Evolutionary conservation across 495 filamentous ascomycete genomes (phyloP).

Genomic region (Annulohypoxylon maeteangense): DNA sequence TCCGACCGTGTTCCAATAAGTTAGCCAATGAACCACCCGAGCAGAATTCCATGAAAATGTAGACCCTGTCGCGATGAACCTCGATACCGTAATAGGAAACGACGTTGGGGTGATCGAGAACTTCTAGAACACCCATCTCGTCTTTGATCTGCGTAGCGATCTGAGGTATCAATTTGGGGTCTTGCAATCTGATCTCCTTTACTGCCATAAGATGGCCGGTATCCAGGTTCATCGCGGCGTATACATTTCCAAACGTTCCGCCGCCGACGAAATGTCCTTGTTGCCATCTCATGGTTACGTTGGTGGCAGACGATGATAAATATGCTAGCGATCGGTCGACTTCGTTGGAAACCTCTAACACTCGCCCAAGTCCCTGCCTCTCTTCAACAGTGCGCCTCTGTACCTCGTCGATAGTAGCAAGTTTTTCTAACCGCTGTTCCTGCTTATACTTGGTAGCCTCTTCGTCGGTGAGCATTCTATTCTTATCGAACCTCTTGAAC

Average conservation of each 20-base stretch:
- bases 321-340: slow-evolving; percentile 94
- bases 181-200: slow-evolving; percentile 96
- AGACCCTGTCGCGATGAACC: slow-evolving; percentile 97
- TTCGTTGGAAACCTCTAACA: slow-evolving; percentile 93
- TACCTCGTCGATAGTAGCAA: slow-evolving; percentile 78
- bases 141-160: slow-evolving; percentile 94
- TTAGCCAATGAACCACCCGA: slow-evolving; percentile 92
- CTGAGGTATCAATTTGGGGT: slow-evolving; percentile 93
- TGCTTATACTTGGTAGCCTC: slow-evolving; percentile 79
- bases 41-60: slow-evolving; percentile 99
- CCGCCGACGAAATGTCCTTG: slow-evolving; percentile 97
- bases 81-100: slow-evolving; percentile 98
- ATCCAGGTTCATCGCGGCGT: slow-evolving; percentile 96
- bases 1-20: slow-evolving; percentile 91
- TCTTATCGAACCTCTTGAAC: slow-evolving; percentile 77
- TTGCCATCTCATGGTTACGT: slow-evolving; percentile 95
- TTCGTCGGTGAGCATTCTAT: slow-evolving; percentile 82
- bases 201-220: slow-evolving; percentile 97
- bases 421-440: slow-evolving; percentile 74
- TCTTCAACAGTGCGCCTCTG: slow-evolving; percentile 86
- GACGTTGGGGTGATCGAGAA: slow-evolving; percentile 96
- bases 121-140: slow-evolving; percentile 95
- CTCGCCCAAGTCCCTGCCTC: slow-evolving; percentile 85
- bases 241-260: slow-evolving; percentile 96
- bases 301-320: slow-evolving; percentile 91